A percentile compares a stretch with the other conserved stretches of the same genome.
Conservation (phyloP, 2,329 filamentous ascomycete genomes). For the Lasiodiplodia hormozganensis region DNA sequence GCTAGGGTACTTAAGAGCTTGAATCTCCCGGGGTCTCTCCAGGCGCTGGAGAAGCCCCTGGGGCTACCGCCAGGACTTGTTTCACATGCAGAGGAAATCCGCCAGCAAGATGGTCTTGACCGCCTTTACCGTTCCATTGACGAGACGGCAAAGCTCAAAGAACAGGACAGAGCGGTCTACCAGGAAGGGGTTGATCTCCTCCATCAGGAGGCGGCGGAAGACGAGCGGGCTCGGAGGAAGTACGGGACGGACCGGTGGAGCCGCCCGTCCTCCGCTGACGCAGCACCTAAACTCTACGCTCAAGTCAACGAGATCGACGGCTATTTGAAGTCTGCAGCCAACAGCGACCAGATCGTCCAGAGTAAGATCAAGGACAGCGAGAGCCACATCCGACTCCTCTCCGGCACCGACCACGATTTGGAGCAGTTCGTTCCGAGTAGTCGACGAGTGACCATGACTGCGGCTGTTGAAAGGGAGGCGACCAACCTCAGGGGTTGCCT, state of each 20-base stretch:
- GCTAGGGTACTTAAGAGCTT: slow-evolving; percentile 72
- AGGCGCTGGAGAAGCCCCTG: slow-evolving; percentile 92
- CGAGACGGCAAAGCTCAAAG: slow-evolving; percentile 89
- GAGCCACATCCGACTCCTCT: slow-evolving; percentile 75
- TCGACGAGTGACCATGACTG: slow-evolving; percentile 77
- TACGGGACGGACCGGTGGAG: slow-evolving; percentile 89
- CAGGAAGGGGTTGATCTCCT: slow-evolving; percentile 83
- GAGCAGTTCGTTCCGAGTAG: slow-evolving; percentile 91
- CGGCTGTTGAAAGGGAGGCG: slow-evolving; percentile 80
- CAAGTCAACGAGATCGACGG: slow-evolving; percentile 81
- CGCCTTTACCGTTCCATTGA: slow-evolving; percentile 80
- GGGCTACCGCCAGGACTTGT: slow-evolving; percentile 84
- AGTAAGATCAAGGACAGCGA: slow-evolving; percentile 81
- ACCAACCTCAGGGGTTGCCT: slow-evolving; percentile 78
- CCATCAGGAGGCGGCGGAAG: slow-evolving; percentile 81
- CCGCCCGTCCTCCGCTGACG: slow-evolving; percentile 71
- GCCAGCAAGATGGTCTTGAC: slow-evolving; percentile 85
- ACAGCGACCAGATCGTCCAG: slow-evolving; percentile 73
- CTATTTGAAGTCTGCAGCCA: slow-evolving; percentile 77
- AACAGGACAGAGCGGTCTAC: slow-evolving; percentile 77
- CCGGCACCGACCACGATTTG: slow-evolving; percentile 78
- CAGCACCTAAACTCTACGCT: slow-evolving; percentile 75
- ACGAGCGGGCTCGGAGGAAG: slow-evolving; percentile 74
- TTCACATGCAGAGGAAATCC: slow-evolving; percentile 91
- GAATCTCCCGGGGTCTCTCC: slow-evolving; percentile 88